phyloP scores from a whole-genome alignment of 345 rosid species.

The Aquilaria sinensis region DNA sequence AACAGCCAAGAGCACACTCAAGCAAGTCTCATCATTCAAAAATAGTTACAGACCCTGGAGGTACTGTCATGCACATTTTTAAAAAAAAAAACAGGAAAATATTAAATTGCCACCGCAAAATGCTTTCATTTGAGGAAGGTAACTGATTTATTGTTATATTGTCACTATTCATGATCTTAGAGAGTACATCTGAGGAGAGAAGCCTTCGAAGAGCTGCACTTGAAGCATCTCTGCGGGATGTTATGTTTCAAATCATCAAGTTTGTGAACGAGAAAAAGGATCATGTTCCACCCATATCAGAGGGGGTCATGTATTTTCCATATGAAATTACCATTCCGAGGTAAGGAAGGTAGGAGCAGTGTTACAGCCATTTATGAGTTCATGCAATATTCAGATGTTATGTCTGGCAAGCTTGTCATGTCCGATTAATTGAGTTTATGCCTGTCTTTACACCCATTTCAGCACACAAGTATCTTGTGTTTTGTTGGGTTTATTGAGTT shows the following conservation, averaged over 20 bases:
- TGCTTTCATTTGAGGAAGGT: not conserved
- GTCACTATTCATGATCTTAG: constrained; percentile 24
- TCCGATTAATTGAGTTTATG: no score
- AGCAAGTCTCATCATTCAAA: constrained; percentile 63
- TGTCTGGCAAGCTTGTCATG: no score
- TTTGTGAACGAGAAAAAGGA: constrained; percentile 95
- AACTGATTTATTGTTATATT: not conserved
- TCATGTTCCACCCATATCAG: constrained; percentile 84
- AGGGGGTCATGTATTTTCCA: constrained; percentile 70
- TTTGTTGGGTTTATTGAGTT: no score
- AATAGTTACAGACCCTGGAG: constrained; percentile 59
- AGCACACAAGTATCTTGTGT: no score
- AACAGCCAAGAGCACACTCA: constrained; percentile 44
- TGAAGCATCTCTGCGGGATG: constrained; percentile 78
- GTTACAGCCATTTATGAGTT: no score
- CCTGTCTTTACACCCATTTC: no score
- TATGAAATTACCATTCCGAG: constrained; percentile 81
- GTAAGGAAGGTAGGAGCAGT: constrained; percentile 28
- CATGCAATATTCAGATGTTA: no score
- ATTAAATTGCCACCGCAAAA: not conserved
- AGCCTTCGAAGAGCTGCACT: constrained; percentile 58
- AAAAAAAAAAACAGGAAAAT: not conserved
- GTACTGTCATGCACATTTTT: constrained; percentile 23
- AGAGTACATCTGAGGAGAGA: constrained; percentile 54
- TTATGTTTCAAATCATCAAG: constrained; percentile 81